phyloP scores from a whole-genome alignment of 2,329 filamentous ascomycete genomes.

The Polychaeton citri region DNA sequence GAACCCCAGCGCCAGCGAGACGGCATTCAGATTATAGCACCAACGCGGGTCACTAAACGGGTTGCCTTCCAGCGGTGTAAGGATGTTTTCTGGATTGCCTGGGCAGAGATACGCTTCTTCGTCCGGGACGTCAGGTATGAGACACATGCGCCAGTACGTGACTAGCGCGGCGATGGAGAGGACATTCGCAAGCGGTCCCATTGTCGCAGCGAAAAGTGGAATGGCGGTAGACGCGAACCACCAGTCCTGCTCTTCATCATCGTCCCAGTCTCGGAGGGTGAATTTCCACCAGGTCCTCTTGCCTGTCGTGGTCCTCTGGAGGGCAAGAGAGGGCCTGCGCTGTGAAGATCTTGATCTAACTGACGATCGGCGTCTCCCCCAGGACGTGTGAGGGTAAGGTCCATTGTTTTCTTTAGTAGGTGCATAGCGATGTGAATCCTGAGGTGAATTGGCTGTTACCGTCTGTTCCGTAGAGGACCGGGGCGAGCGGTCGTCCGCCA shows the following conservation, averaged over 20 bases:
- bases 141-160: slow-evolving; percentile 57
- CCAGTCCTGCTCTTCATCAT: slow-evolving; percentile 21
- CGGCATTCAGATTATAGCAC: slow-evolving; percentile 61
- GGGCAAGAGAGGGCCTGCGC: neutral
- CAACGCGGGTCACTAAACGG: slow-evolving; percentile 57
- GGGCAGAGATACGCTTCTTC: slow-evolving; percentile 23
- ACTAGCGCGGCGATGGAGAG: slow-evolving; percentile 81
- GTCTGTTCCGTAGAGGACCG: neutral
- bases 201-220: slow-evolving; percentile 62
- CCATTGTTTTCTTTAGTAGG: too few species aligned
- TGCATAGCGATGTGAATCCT: too few species aligned
- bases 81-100: slow-evolving; percentile 10
- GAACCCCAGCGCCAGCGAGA: slow-evolving; percentile 63
- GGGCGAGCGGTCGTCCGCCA: neutral
- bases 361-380: neutral
- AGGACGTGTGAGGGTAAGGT: neutral
- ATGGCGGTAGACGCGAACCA: slow-evolving; percentile 25
- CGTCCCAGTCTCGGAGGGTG: slow-evolving; percentile 17
- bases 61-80: slow-evolving; percentile 40
- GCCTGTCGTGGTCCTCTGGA: neutral
- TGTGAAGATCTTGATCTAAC: neutral
- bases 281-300: slow-evolving; percentile 1
- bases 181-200: slow-evolving; percentile 76
- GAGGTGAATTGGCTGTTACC: too few species aligned
- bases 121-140: slow-evolving; percentile 27